phyloP scores from a whole-genome alignment of 768 basidiomycete genomes.

The Lactifluus piperatus region DNA sequence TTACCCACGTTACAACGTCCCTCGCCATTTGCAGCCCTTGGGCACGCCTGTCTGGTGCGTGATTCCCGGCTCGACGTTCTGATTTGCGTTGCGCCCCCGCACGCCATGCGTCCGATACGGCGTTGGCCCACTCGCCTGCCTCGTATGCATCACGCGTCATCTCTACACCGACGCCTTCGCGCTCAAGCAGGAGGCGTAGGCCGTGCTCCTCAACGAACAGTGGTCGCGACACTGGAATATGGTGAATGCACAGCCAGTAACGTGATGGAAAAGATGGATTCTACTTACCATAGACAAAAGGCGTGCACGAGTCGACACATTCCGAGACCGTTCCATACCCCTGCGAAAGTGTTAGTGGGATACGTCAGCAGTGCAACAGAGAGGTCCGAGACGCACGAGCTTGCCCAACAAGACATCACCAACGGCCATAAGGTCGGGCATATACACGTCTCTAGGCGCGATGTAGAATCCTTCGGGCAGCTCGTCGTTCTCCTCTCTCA shows the following conservation, averaged over 20 bases:
- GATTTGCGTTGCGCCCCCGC: constrained; percentile 41
- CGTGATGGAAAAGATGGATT: background rate
- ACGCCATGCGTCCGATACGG: constrained; percentile 49
- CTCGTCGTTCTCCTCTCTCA: constrained; percentile 27
- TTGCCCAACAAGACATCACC: constrained; percentile 74
- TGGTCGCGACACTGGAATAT: constrained; percentile 54
- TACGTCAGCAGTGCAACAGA: background rate
- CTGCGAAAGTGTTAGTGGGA: constrained; percentile 28
- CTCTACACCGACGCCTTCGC: constrained; percentile 62
- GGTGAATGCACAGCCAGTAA: background rate
- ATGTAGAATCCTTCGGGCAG: constrained; percentile 67
- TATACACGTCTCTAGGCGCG: constrained; percentile 69
- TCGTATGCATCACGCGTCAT: constrained; percentile 58
- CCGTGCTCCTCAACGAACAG: constrained; percentile 79
- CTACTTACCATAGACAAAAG: constrained; percentile 63
- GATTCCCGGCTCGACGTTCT: constrained; percentile 37
- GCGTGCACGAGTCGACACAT: constrained; percentile 66
- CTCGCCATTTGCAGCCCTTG: constrained; percentile 41
- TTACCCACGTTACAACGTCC: constrained; percentile 44
- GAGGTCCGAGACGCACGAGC: constrained; percentile 38
- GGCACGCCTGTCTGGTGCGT: constrained; percentile 33
- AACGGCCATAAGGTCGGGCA: constrained; percentile 71
- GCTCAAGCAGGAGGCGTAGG: constrained; percentile 51
- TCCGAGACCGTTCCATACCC: constrained; percentile 80
- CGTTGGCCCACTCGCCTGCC: constrained; percentile 59